Conservation (phyloP, 306 rosid genomes). For the Citrullus mucosospermus region DNA sequence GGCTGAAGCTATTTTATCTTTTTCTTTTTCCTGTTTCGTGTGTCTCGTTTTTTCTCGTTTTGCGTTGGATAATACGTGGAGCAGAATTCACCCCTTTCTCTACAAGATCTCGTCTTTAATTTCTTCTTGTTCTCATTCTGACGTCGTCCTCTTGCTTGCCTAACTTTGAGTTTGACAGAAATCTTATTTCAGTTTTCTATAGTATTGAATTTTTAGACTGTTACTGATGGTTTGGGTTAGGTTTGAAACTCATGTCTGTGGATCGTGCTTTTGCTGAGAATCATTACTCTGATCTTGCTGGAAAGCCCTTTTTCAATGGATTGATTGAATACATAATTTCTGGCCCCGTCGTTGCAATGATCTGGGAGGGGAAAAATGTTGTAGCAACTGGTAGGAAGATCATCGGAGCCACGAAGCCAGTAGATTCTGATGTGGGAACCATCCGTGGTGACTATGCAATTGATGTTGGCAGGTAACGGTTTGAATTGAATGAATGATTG, state of each 20-base stretch:
- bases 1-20: not conserved
- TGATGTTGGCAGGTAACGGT: slow-evolving; percentile 74
- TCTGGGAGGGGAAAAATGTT: slow-evolving; percentile 93
- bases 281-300: slow-evolving; percentile 80
- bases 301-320: slow-evolving; percentile 78
- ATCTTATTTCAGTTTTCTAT: not conserved
- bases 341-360: slow-evolving; percentile 96
- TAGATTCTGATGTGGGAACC: slow-evolving; percentile 85
- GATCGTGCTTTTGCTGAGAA: slow-evolving; percentile 80
- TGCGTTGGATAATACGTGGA: no score
- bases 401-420: slow-evolving; percentile 88
- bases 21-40: not conserved
- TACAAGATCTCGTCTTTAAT: not conserved
- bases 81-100: not conserved
- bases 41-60: not conserved
- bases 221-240: slow-evolving; percentile 22
- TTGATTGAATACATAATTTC: slow-evolving; percentile 77
- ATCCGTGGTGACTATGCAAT: slow-evolving; percentile 86
- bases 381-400: slow-evolving; percentile 72
- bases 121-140: not conserved
- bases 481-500: not conserved
- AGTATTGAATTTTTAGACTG: not conserved
- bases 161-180: not conserved
- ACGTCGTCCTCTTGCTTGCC: not conserved
- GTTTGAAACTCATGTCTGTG: slow-evolving; percentile 64